These are phyloP conservation scores for Nemophila menziesii DNA, from an alignment of 257 asterid species.

Conservation along the genomic window DNA sequence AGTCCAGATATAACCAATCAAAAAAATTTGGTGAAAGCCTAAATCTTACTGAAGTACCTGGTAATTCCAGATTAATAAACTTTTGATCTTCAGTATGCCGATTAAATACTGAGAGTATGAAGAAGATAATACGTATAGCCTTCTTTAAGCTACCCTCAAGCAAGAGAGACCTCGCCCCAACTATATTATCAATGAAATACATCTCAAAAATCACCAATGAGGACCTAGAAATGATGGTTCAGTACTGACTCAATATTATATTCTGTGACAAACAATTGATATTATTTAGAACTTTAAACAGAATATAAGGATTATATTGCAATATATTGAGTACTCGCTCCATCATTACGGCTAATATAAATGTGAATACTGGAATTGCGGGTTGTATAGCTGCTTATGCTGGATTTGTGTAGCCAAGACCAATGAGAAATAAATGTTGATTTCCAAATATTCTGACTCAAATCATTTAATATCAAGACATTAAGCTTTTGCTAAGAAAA, in stretches of 20 bases:
- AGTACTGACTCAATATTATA: constrained; percentile 47
- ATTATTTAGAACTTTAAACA: too few species aligned
- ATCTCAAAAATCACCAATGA: constrained; percentile 71
- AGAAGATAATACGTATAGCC: constrained; percentile 51
- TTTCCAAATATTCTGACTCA: too few species aligned
- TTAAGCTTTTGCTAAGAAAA: too few species aligned
- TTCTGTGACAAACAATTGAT: constrained; percentile 36
- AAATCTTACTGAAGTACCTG: constrained; percentile 68
- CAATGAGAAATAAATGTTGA: too few species aligned
- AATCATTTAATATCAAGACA: too few species aligned
- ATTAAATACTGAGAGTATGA: constrained; percentile 46
- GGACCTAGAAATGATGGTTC: constrained; percentile 48
- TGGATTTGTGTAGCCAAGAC: too few species aligned
- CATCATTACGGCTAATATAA: too few species aligned
- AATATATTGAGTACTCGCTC: too few species aligned
- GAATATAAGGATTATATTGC: too few species aligned
- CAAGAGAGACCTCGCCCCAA: constrained; percentile 63
- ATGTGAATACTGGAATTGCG: too few species aligned
- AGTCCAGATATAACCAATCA: constrained; percentile 57
- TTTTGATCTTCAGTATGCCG: constrained; percentile 37
- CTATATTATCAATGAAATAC: constrained; percentile 60
- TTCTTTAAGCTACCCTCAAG: constrained; percentile 65
- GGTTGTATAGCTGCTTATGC: too few species aligned
- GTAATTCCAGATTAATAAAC: constrained; percentile 36
- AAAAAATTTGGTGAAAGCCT: constrained; percentile 48